Percentiles rank a stretch among this genome's conserved stretches.
phyloP scores from a whole-genome alignment of 2,329 filamentous ascomycete species.

The Fusarium pseudograminearum region DNA sequence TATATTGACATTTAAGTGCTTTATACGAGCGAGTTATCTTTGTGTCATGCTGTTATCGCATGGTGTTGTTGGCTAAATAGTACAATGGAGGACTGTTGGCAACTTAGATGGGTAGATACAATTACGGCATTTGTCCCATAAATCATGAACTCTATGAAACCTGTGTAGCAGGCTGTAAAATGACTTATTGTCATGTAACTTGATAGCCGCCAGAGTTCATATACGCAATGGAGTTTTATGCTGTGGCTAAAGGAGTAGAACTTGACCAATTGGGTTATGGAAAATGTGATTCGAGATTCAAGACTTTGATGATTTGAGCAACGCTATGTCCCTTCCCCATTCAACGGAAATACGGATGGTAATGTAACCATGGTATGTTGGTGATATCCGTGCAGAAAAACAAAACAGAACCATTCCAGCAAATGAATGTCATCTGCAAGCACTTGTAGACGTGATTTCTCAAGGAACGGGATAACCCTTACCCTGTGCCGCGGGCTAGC shows the following conservation, averaged over 20 bases:
- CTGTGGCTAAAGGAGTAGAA: too few relatives aligned
- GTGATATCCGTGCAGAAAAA: neutral
- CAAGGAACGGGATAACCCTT: neutral
- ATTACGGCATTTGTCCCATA: neutral
- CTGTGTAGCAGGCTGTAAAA: neutral
- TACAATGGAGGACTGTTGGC: neutral
- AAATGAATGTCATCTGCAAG: neutral
- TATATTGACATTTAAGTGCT: too few relatives aligned
- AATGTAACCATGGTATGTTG: neutral
- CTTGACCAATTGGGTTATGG: too few relatives aligned
- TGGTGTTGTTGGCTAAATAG: neutral
- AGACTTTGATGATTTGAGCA: too few relatives aligned
- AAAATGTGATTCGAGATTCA: too few relatives aligned
- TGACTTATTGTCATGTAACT: neutral
- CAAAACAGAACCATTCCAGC: neutral
- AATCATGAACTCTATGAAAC: neutral
- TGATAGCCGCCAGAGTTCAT: neutral
- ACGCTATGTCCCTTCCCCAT: too few relatives aligned
- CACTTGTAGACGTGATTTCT: slow-evolving; percentile 16
- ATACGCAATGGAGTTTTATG: too few relatives aligned
- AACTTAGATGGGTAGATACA: neutral
- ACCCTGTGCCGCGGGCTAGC: neutral
- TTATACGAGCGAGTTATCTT: too few relatives aligned
- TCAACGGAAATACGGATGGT: neutral
- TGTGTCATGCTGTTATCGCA: neutral